Evolutionary conservation across 2,329 filamentous ascomycete genomes (phyloP), one percentile per base, ranked within the genome.

Genomic region (Alternaria brassicae): DNA sequence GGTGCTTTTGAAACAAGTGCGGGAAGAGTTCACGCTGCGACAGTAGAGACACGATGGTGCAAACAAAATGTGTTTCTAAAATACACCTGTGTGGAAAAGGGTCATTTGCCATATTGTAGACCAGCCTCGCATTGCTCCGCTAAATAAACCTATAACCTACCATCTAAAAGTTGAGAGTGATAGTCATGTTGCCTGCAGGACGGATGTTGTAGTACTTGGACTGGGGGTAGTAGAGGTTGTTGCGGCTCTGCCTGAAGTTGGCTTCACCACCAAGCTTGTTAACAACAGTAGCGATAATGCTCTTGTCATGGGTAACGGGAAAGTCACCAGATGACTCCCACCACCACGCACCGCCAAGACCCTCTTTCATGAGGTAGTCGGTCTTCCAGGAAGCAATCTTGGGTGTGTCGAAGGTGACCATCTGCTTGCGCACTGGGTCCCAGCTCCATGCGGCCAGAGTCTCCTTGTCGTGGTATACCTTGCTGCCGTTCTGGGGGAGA

Each of bases 311-410:
- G 10, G 21, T 63, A 17, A 53, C 40, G 5, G 37, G 34, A 13
- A 60, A 66, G 47, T 75, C 72, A 44, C 54, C 56, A 53, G 65
- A 70, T 0, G 64, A 66, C 17, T 75, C 72, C 72, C 72, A 75
- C 66, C 67, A 75, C 72, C 71, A 73, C 0, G 68, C 68, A 12
- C 72, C 72, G 42, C 72, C 72, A 3, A 75, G 60, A n/a, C 63
- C 63, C 53, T 72, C 45, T 3, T 61, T 58, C 57, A 60, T 66
- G 28, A 74, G 53, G 30, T 65, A 73, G n/a, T 69, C 57, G 0
- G 71, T 59, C 63, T 75, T 75, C 55, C 63, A 54, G 4, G 21
- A 36, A 21, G 65, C 58, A 7, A 74, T 61, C 41, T 68, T 62
- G 4, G 70, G 69, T 10, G 68, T 73, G 53, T 75, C 72, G 39